phyloP scores from a whole-genome alignment of 352 stramenopile species.

The Pythium brachiatum region DNA sequence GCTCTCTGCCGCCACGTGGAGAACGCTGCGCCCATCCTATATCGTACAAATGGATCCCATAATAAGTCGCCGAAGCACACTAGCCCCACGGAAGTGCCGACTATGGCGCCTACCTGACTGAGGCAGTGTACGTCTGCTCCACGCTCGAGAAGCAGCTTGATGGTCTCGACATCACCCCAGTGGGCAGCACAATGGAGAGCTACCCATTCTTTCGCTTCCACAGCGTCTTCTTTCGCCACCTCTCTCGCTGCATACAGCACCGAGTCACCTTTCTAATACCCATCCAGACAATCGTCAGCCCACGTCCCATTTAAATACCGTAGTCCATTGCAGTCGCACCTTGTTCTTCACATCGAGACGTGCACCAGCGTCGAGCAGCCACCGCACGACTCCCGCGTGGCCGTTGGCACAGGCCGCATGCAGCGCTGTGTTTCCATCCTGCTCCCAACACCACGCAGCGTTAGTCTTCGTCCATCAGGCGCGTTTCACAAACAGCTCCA shows the following conservation, averaged over 20 bases:
- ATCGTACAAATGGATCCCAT: neutral
- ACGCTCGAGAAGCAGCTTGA: no score
- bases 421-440: neutral
- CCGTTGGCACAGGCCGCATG: neutral
- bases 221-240: neutral
- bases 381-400: neutral
- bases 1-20: constrained; percentile 1
- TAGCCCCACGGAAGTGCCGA: neutral
- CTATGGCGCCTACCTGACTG: neutral
- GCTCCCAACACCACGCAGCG: no score
- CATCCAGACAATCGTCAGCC: neutral
- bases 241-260: neutral
- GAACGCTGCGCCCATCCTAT: constrained; percentile 1
- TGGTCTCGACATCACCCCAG: no score
- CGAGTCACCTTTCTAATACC: neutral
- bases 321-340: no score
- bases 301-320: no score
- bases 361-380: neutral
- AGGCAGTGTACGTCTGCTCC: no score
- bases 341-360: neutral
- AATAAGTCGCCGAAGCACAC: no score
- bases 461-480: no score
- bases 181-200: no score
- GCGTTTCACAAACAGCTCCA: no score
- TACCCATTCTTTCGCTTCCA: no score